These are phyloP conservation scores for Lithospermum erythrorhizon DNA, from an alignment of 257 asterid genomes.

Conservation along the genomic window DNA sequence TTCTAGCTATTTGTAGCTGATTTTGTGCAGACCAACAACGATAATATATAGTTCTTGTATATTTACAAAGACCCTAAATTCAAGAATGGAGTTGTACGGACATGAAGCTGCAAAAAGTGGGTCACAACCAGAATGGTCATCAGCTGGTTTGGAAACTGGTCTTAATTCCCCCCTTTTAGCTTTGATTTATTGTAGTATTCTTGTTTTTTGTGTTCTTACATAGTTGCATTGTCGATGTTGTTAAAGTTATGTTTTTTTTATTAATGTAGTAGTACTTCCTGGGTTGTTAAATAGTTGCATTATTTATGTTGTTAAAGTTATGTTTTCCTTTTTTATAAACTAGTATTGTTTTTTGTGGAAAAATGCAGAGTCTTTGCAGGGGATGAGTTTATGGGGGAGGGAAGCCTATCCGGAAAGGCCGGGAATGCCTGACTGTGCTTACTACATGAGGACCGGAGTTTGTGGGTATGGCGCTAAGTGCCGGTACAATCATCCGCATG, in stretches of 20 bases:
- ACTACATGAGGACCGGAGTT: slow-evolving; percentile 67
- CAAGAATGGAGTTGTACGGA: slow-evolving; percentile 51
- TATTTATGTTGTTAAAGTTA: not conserved
- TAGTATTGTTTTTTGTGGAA: not conserved
- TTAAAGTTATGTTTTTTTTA: too few relatives aligned
- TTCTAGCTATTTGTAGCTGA: not conserved
- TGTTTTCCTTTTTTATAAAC: too few relatives aligned
- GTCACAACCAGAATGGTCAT: slow-evolving; percentile 34
- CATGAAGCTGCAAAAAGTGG: slow-evolving; percentile 18
- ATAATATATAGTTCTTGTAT: not conserved
- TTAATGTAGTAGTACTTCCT: not conserved
- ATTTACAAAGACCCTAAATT: not conserved
- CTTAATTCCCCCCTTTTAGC: slow-evolving; percentile 9
- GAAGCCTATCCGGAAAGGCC: slow-evolving; percentile 71
- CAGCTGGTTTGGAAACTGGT: slow-evolving; percentile 21
- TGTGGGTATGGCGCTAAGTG: slow-evolving; percentile 78
- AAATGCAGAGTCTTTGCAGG: slow-evolving; percentile 24
- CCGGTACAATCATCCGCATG: slow-evolving; percentile 75
- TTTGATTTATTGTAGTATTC: not conserved
- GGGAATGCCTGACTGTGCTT: slow-evolving; percentile 56
- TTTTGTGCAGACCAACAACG: not conserved
- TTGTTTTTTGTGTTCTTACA: not conserved
- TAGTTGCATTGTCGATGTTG: not conserved
- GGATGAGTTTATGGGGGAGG: slow-evolving; percentile 44
- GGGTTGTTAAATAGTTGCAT: too few relatives aligned